Percentiles rank a stretch among this genome's conserved stretches.
phyloP scores from a whole-genome alignment of 2,329 filamentous ascomycete genomes.

The Sordariomycetes sp. region DNA sequence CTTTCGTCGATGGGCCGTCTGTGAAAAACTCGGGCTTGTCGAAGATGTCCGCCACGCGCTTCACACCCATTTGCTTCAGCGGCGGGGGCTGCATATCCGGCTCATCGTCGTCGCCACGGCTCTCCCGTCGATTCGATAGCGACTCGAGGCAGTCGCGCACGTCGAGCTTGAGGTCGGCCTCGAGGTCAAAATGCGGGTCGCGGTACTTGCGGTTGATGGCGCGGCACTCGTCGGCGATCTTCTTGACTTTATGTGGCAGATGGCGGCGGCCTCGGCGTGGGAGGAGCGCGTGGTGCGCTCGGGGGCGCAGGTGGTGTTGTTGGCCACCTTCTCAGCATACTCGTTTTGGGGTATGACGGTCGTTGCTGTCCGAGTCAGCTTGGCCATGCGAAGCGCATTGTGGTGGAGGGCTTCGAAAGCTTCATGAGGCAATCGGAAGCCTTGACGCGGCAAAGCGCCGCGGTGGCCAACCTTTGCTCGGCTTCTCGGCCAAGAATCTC shows the following conservation, averaged over 20 bases:
- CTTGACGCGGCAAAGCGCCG: background rate
- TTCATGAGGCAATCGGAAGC: background rate
- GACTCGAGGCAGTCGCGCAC: constrained; percentile 14
- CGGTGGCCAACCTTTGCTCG: constrained; percentile 38
- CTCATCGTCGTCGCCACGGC: background rate
- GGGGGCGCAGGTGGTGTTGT: constrained; percentile 36
- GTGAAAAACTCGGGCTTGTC: constrained; percentile 65
- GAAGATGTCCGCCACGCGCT: constrained; percentile 56
- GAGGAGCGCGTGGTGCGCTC: constrained; percentile 47
- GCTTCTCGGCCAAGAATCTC: constrained; percentile 55
- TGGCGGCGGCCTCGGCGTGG: constrained; percentile 57
- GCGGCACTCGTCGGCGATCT: constrained; percentile 52
- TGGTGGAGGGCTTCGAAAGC: background rate
- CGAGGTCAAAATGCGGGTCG: constrained; percentile 78
- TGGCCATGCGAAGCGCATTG: background rate
- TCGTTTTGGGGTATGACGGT: constrained; percentile 57
- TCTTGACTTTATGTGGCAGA: constrained; percentile 53
- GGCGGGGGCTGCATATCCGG: constrained; percentile 1
- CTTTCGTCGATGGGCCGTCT: constrained; percentile 61
- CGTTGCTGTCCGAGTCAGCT: constrained; percentile 30
- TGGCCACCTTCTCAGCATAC: constrained; percentile 46
- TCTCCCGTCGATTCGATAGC: constrained; percentile 19
- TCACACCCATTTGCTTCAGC: constrained; percentile 40
- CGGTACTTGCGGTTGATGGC: constrained; percentile 68
- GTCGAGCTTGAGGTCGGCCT: constrained; percentile 56